Base-by-base conservation (phyloP, 2,329 filamentous ascomycete genomes). In the Phoma sp. region DNA sequence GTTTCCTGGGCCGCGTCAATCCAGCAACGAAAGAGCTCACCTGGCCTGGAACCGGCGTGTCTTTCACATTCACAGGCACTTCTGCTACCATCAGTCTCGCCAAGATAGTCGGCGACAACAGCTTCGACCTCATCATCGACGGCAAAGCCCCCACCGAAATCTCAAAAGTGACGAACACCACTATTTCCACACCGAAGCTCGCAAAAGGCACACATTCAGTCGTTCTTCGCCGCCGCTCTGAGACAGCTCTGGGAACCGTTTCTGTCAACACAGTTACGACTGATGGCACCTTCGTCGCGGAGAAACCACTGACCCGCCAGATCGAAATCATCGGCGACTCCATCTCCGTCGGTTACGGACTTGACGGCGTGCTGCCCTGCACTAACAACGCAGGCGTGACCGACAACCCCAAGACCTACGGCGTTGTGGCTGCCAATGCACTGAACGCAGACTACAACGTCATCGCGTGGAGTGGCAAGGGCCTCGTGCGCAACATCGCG, bases 291-390 rank as follows among this genome's bases (percentile, higher is more conserved):
- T 55, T 75, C 18, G 52, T 59, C 11, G 32, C 58, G 4, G 58
- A 62, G 13, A 42, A 55, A 7, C 55, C 53, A 1, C 66, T 68
- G 3, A 62, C 60, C 8, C 75, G 73, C 23, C 73, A 73, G 52
- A 78, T 80, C 36, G 76, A 80, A 56, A 62, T 79, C 40, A 77
- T 80, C 25, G 78, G 78, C 7, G 78, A 80, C 62, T 79, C 77
- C 23, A 79, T 79, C 57, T 75, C 68, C 2, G 77, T 78, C 4
- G 78, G 77, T 3, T 79, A 80, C 54, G 78, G 78, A 2, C 69
- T 79, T 11, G 77, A 78, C 48, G 78, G 75, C 36, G 62, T 64
- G 4, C 57, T 69, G 14, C 77, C 77, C 8, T 80, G 78, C 59
- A 65, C 65, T 3, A 75, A 79, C 64, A 70, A 66, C 2, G 76